Evolutionary conservation across 2,329 filamentous ascomycete species (phyloP), one percentile per base, ranked within the genome.

Genomic region (Botrytis pseudocinerea): DNA sequence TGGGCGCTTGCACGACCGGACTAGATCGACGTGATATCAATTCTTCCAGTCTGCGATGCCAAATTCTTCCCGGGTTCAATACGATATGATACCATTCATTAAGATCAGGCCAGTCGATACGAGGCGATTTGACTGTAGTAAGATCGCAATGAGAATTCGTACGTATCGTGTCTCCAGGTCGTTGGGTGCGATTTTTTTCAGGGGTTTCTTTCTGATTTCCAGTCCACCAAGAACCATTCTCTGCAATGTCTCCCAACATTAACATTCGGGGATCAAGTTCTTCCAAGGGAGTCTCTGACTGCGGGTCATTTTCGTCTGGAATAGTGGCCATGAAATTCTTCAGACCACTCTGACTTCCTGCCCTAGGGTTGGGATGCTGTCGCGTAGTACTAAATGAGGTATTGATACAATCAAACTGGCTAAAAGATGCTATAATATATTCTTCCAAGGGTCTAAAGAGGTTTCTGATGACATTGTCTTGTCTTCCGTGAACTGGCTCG

Each of bases 171-270:
- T 72, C 70, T n/a, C 35, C 63, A 44, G 64, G 42, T n/a, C 63
- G 25, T 80, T 74, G 79, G 72, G 77, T 76, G 80, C 77, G 80
- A 82, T 75, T 77, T 77, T 71, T 81, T 78, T 75, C 78, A 65
- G 70, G 78, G 70, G 69, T 84, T 81, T 78, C 87, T 62, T 75
- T 73, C 85, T 75, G 73, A 66, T 86, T 86, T 2, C 91, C 92
- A 64, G 91, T 90, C 92, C 93, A 95, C 93, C 92, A 95, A 12
- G 88, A 88, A 3, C 92, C 93, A 79, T 96, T 96, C 80, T 96
- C 93, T 1, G 91, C 92, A 76, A 95, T 86, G 78, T 95, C 89
- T 3, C 92, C 93, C 2, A 95, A 81, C 10, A 94, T 84, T 32
- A 95, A 83, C 8, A 92, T 87, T 79, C 94, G 96, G 1, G 91